These are phyloP conservation scores for Zoysia japonica DNA, from an alignment of 176 grass and related monocot species.

Conservation along the genomic window DNA sequence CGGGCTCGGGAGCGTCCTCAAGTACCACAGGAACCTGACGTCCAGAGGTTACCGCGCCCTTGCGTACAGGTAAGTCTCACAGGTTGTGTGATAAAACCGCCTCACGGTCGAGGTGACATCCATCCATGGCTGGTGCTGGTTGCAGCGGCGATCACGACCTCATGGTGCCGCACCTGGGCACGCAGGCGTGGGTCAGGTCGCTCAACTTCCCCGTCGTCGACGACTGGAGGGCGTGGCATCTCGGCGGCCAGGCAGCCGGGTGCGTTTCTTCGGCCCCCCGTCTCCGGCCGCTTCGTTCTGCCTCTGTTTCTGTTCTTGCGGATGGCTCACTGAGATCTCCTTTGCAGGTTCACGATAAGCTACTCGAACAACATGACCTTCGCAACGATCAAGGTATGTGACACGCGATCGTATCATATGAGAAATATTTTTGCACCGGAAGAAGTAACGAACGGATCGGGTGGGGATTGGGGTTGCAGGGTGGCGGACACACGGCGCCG, in stretches of 20 bases:
- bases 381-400: conserved; percentile 32
- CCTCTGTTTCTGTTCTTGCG: background rate
- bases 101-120: background rate
- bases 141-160: conserved; percentile 60
- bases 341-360: conserved; percentile 35
- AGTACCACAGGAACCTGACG: conserved; percentile 49
- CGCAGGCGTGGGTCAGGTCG: conserved; percentile 54
- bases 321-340: background rate
- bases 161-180: conserved; percentile 41
- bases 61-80: conserved; percentile 25
- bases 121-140: background rate
- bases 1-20: conserved; percentile 13
- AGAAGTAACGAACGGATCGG: no score
- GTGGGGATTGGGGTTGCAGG: background rate
- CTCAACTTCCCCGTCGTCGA: conserved; percentile 46
- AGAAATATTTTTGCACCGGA: background rate
- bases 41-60: conserved; percentile 44
- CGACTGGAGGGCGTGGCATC: conserved; percentile 57
- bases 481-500: conserved; percentile 22
- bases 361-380: conserved; percentile 52
- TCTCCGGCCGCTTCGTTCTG: background rate
- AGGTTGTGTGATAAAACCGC: background rate
- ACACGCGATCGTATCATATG: no score
- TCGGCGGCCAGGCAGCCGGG: conserved; percentile 50
- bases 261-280: background rate